Evolutionary conservation across 805 yeast species (phyloP).

Genomic region (Dipodascus albidus): DNA sequence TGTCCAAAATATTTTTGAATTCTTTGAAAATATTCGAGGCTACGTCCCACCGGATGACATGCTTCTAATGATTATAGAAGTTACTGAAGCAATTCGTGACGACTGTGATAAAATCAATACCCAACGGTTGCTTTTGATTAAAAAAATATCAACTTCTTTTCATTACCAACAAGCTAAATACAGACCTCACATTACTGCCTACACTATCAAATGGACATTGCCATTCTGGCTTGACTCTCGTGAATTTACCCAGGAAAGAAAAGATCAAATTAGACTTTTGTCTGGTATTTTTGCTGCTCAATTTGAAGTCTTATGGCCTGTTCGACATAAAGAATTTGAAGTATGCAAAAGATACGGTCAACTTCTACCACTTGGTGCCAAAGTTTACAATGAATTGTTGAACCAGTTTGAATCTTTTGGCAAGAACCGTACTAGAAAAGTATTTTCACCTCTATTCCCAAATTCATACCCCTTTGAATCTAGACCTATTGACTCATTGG

Average conservation of each 20-base stretch:
- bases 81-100: slow-evolving; percentile 44
- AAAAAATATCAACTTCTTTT: slow-evolving; percentile 25
- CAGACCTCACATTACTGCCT: slow-evolving; percentile 17
- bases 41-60: slow-evolving; percentile 31
- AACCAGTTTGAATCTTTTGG: slow-evolving; percentile 29
- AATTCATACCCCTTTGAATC: slow-evolving; percentile 51
- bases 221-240: slow-evolving; percentile 17
- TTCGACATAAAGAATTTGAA: slow-evolving; percentile 16
- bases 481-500: slow-evolving; percentile 59
- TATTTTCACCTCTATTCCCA: slow-evolving; percentile 45
- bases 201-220: slow-evolving; percentile 19
- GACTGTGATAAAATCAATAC: slow-evolving; percentile 46
- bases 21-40: slow-evolving; percentile 34
- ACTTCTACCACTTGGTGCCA: slow-evolving; percentile 21
- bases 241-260: slow-evolving; percentile 13
- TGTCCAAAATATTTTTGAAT: slow-evolving; percentile 47
- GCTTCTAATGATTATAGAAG: slow-evolving; percentile 31
- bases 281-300: slow-evolving; percentile 21
- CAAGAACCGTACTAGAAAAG: slow-evolving; percentile 54
- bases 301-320: slow-evolving; percentile 21
- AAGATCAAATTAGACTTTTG: slow-evolving; percentile 19
- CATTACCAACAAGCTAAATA: slow-evolving; percentile 16
- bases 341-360: slow-evolving; percentile 21
- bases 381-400: slow-evolving; percentile 18
- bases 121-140: slow-evolving; percentile 48